These are phyloP conservation scores for Hanseniaspora hatyaiensis DNA, from an alignment of 805 yeast genomes.

Conservation along the genomic window DNA sequence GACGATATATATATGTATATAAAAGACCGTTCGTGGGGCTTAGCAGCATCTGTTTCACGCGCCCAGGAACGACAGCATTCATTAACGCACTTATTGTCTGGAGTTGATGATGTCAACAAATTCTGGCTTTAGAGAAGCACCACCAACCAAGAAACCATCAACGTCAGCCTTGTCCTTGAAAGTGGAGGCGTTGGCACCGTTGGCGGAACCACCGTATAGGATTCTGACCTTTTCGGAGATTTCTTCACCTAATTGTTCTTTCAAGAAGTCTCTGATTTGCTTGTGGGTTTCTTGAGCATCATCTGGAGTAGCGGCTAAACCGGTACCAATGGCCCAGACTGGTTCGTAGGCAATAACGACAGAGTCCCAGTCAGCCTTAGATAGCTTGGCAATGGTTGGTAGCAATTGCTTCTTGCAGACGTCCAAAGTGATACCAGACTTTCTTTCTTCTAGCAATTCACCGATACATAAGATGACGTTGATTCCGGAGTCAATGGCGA, in stretches of 20 bases:
- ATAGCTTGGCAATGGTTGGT: slow-evolving; percentile 69
- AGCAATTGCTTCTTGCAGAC: slow-evolving; percentile 82
- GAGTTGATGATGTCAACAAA: slow-evolving; percentile 90
- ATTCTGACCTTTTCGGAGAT: slow-evolving; percentile 75
- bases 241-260: slow-evolving; percentile 60
- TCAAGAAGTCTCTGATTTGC: slow-evolving; percentile 73
- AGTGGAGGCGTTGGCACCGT: slow-evolving; percentile 80
- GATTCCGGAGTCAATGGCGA: slow-evolving; percentile 80
- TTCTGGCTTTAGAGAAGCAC: slow-evolving; percentile 98
- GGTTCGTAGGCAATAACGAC: slow-evolving; percentile 97
- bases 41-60: too few relatives aligned
- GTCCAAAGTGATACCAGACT: slow-evolving; percentile 71
- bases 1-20: slow-evolving; percentile 1
- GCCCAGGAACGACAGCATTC: too few relatives aligned
- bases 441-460: slow-evolving; percentile 91
- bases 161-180: slow-evolving; percentile 89
- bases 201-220: slow-evolving; percentile 97
- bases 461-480: slow-evolving; percentile 94
- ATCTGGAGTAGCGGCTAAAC: slow-evolving; percentile 95
- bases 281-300: slow-evolving; percentile 95
- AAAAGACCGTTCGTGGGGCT: too few relatives aligned
- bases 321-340: slow-evolving; percentile 99
- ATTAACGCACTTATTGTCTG: slow-evolving; percentile 55
- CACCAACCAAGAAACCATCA: slow-evolving; percentile 98
- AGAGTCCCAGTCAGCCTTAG: slow-evolving; percentile 57